Evolutionary conservation across 345 rosid species (phyloP).

Genomic region (Syzygium jambos): DNA sequence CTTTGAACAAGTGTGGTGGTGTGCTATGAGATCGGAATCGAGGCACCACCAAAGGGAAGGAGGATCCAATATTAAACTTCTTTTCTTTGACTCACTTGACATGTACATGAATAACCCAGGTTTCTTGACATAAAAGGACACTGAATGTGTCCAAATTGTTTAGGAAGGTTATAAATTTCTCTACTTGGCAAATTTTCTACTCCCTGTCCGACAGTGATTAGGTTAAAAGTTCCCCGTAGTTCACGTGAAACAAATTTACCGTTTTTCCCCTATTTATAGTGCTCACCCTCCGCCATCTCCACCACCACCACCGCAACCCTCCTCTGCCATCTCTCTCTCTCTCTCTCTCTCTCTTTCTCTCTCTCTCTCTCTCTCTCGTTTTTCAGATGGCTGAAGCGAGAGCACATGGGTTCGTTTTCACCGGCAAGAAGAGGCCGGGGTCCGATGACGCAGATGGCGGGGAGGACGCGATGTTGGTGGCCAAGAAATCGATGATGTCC

Average conservation of each 20-base stretch:
- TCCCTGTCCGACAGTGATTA: background rate
- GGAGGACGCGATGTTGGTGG: conserved; percentile 8
- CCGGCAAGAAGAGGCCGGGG: conserved; percentile 48
- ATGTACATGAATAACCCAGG: background rate
- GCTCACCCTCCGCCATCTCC: background rate
- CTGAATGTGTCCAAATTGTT: background rate
- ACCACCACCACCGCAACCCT: background rate
- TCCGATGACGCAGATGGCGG: conserved; percentile 30
- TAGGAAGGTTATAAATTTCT: background rate
- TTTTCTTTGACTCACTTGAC: background rate
- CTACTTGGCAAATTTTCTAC: background rate
- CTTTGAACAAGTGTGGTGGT: background rate
- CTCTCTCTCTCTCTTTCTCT: background rate
- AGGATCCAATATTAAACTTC: background rate
- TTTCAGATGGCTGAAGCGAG: conserved; percentile 31
- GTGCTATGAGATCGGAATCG: background rate
- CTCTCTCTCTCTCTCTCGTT: background rate
- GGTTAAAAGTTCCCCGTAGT: background rate
- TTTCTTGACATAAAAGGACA: background rate
- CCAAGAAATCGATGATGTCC: conserved; percentile 41
- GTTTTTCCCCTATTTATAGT: background rate
- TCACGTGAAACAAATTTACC: background rate
- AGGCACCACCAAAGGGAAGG: background rate
- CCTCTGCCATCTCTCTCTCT: background rate
- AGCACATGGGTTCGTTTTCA: conserved; percentile 14